A percentile compares a stretch with the other conserved stretches of the same genome.
Conservation (phyloP, 2,329 filamentous ascomycete genomes). For the Cephalotrichum gorgonifer region DNA sequence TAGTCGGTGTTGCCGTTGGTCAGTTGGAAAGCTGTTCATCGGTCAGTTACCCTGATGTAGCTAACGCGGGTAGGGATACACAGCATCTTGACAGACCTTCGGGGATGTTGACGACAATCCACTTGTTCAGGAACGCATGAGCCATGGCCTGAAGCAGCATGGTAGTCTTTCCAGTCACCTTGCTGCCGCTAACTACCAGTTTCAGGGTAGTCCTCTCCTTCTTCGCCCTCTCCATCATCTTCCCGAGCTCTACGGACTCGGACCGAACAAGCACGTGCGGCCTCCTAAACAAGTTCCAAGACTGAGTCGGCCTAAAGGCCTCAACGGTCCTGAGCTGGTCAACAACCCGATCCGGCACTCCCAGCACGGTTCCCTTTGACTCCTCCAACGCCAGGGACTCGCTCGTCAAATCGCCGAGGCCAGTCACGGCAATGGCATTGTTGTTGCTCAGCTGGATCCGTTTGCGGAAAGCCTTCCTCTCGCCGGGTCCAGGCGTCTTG, state of each 20-base stretch:
- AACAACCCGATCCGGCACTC: slow-evolving; percentile 57
- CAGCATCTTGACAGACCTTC: slow-evolving; percentile 54
- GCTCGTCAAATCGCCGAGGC: slow-evolving; percentile 49
- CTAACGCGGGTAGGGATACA: background rate
- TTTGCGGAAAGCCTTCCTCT: slow-evolving; percentile 80
- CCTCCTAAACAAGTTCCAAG: slow-evolving; percentile 75
- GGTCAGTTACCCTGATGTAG: background rate
- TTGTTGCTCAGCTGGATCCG: slow-evolving; percentile 87
- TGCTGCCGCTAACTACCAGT: slow-evolving; percentile 62
- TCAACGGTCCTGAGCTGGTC: slow-evolving; percentile 76
- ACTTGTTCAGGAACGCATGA: slow-evolving; percentile 70
- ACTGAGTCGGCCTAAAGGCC: slow-evolving; percentile 84
- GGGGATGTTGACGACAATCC: slow-evolving; percentile 82
- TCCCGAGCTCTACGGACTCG: slow-evolving; percentile 62
- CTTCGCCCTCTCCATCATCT: slow-evolving; percentile 44
- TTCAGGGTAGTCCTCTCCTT: slow-evolving; percentile 45
- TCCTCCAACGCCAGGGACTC: slow-evolving; percentile 43
- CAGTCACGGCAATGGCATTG: slow-evolving; percentile 72
- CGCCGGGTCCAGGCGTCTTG: slow-evolving; percentile 58
- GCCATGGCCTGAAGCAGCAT: slow-evolving; percentile 74
- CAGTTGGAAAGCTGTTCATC: slow-evolving; percentile 61
- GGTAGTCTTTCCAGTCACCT: slow-evolving; percentile 76
- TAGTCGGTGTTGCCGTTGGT: slow-evolving; percentile 76
- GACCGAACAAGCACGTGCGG: slow-evolving; percentile 69
- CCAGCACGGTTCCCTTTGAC: slow-evolving; percentile 56